Conservation (phyloP, 495 filamentous ascomycete genomes). For the Xylaria nigripes region DNA sequence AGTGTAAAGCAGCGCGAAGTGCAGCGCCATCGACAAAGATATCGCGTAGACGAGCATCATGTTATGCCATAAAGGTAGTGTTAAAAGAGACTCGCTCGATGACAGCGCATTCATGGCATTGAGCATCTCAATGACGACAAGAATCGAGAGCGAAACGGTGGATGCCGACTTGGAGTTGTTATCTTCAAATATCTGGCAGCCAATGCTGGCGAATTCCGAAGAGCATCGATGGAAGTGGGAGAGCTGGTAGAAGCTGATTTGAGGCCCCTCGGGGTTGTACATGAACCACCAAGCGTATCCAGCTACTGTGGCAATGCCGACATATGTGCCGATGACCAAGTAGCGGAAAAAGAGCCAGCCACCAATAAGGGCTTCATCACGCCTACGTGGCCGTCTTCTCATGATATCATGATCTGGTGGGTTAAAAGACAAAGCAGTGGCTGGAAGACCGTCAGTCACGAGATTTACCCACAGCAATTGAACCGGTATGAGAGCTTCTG, state of each 20-base stretch:
- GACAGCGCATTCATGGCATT: conserved; percentile 99
- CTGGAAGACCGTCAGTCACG: conserved; percentile 94
- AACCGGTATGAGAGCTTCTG: conserved; percentile 93
- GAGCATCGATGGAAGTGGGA: conserved; percentile 92
- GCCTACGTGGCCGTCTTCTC: conserved; percentile 79
- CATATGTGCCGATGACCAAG: conserved; percentile 90
- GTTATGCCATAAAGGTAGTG: conserved; percentile 90
- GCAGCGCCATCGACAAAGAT: conserved; percentile 85
- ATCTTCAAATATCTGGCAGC: conserved; percentile 89
- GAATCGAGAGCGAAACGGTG: conserved; percentile 82
- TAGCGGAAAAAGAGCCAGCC: conserved; percentile 98
- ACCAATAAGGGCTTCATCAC: conserved; percentile 83
- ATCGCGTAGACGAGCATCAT: conserved; percentile 97
- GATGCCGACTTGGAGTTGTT: conserved; percentile 86
- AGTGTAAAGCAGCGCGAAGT: conserved; percentile 89
- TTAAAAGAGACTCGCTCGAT: conserved; percentile 87
- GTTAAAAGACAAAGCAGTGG: conserved; percentile 96
- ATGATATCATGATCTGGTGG: conserved; percentile 96
- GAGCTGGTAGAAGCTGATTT: conserved; percentile 88
- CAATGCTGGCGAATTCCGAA: conserved; percentile 78
- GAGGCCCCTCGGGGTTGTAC: conserved; percentile 85
- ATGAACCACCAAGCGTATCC: conserved; percentile 99
- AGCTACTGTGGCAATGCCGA: conserved; percentile 89
- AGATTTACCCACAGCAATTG: conserved; percentile 99
- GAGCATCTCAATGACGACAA: conserved; percentile 99